A percentile compares a stretch with the other conserved stretches of the same genome.
Evolutionary conservation across 73 alveolate species (phyloP).

Genomic region (Urostyla sp.): DNA sequence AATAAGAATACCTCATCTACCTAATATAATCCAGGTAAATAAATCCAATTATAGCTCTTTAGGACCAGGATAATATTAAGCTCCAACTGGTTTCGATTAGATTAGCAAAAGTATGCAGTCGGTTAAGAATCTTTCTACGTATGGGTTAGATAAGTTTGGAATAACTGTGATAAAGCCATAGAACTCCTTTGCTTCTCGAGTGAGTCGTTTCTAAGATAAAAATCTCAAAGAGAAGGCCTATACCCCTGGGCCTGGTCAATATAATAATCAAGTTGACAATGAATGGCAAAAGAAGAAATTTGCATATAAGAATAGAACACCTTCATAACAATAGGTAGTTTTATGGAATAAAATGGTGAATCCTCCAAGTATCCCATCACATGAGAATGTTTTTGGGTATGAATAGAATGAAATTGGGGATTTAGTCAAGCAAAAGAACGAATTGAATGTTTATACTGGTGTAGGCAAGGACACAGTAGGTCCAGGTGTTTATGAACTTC

Average conservation of each 20-base stretch:
- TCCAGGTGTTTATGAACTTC: constrained; percentile 79
- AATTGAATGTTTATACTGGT: constrained; percentile 70
- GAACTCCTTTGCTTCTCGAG: constrained; percentile 60
- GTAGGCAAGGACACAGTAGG: constrained; percentile 67
- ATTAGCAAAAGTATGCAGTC: constrained; percentile 52
- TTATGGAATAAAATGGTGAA: constrained; percentile 46
- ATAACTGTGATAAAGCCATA: constrained; percentile 64
- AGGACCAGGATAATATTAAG: constrained; percentile 58
- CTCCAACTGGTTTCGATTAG: constrained; percentile 40
- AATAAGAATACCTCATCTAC: background rate
- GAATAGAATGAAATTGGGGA: constrained; percentile 71
- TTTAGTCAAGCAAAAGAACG: constrained; percentile 65
- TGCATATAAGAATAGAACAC: constrained; percentile 23
- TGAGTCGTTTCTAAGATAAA: constrained; percentile 56
- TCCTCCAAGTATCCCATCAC: constrained; percentile 82
- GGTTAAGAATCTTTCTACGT: constrained; percentile 43
- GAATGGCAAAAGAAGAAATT: background rate
- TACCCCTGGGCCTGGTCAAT: constrained; percentile 72
- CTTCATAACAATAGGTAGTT: constrained; percentile 22
- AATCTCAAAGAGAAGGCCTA: constrained; percentile 4
- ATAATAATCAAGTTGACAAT: background rate
- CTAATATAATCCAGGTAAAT: constrained; percentile 35
- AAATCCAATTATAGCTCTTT: background rate
- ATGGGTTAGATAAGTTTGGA: constrained; percentile 57
- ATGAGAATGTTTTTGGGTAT: constrained; percentile 78